Percentiles rank a stretch among this genome's conserved stretches.
Conservation (phyloP, 768 basidiomycete genomes). For the Boletus huronensis region DNA sequence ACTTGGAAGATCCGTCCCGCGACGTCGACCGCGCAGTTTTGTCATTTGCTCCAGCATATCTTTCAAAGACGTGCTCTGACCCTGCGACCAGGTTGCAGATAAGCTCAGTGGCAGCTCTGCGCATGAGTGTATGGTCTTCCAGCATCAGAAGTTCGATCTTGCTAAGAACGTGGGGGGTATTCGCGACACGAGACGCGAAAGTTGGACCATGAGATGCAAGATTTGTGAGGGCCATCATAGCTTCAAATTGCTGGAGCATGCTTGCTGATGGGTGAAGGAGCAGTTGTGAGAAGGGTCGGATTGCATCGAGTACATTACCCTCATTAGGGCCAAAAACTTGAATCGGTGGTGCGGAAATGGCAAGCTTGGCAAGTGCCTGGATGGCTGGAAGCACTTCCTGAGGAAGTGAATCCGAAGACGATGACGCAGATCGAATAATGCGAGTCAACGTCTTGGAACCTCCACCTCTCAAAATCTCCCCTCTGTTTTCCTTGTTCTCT, state of each 20-base stretch:
- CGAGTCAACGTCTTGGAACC: constrained; percentile 64
- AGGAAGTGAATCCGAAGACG: constrained; percentile 26
- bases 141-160: constrained; percentile 71
- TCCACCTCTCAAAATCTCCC: constrained; percentile 72
- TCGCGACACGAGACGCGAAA: constrained; percentile 63
- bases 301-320: constrained; percentile 73
- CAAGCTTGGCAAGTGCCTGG: constrained; percentile 89
- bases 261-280: constrained; percentile 65
- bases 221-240: constrained; percentile 95
- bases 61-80: constrained; percentile 70
- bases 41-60: constrained; percentile 52
- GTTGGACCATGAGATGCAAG: constrained; percentile 74
- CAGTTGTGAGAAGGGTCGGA: constrained; percentile 74
- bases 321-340: constrained; percentile 88
- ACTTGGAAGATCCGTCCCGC: constrained; percentile 33
- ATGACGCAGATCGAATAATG: constrained; percentile 52
- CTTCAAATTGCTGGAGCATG: constrained; percentile 86
- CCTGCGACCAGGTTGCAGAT: constrained; percentile 87
- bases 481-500: constrained; percentile 75
- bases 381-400: constrained; percentile 50
- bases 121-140: constrained; percentile 78
- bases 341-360: constrained; percentile 87
- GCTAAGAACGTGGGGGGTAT: constrained; percentile 54
- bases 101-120: constrained; percentile 86
- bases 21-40: constrained; percentile 42